Percentiles rank a stretch among this genome's conserved stretches.
Conservation (phyloP, 495 filamentous ascomycete species). For the Xylaria acuta region DNA sequence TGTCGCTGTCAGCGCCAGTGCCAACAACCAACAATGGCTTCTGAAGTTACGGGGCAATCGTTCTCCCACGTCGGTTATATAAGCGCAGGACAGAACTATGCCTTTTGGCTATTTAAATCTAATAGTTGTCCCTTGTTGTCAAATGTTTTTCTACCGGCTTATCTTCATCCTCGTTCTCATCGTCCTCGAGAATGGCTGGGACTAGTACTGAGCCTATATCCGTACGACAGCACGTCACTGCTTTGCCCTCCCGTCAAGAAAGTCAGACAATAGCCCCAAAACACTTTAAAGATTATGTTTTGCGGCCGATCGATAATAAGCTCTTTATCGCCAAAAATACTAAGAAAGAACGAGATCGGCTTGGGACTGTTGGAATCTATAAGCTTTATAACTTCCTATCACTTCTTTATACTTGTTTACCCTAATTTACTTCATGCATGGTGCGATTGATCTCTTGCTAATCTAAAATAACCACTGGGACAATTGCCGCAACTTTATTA, state of each 20-base stretch:
- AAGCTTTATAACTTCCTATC: too few relatives aligned
- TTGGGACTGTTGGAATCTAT: neutral
- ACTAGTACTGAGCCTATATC: neutral
- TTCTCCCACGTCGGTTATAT: neutral
- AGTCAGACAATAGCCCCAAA: neutral
- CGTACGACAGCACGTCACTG: neutral
- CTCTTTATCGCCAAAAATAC: neutral
- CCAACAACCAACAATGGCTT: slow-evolving; percentile 1
- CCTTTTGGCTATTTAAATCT: neutral
- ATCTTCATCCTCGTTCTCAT: neutral
- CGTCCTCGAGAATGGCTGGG: neutral
- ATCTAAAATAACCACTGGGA: too few relatives aligned
- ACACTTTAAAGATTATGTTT: neutral
- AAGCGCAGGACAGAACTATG: neutral
- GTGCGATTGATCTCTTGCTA: too few relatives aligned
- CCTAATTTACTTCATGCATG: too few relatives aligned
- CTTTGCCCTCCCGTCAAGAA: neutral
- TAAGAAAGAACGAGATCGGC: slow-evolving; percentile 4
- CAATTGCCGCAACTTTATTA: too few relatives aligned
- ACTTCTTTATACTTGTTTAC: too few relatives aligned
- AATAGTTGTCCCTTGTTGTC: too few relatives aligned
- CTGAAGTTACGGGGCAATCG: neutral
- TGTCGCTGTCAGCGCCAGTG: neutral
- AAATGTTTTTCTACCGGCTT: too few relatives aligned
- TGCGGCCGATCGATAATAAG: neutral